These are phyloP conservation scores for Allium fistulosum DNA, from an alignment of 106 monocot species.

Conservation along the genomic window DNA sequence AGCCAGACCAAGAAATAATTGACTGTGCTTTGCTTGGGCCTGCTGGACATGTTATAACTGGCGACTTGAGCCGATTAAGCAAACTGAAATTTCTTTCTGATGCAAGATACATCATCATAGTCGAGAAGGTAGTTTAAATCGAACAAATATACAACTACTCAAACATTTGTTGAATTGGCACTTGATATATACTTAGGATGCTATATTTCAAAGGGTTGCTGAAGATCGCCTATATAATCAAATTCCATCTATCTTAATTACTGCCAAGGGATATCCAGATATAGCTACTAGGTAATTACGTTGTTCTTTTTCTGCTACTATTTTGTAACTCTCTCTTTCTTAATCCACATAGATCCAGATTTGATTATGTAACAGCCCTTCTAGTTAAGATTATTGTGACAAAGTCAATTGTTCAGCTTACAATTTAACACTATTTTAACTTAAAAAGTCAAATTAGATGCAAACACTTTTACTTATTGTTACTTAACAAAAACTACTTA, in stretches of 20 bases:
- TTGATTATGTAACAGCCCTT: too few species aligned
- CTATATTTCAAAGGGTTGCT: conserved; percentile 87
- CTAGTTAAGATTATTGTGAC: too few species aligned
- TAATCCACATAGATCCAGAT: too few species aligned
- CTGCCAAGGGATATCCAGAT: conserved; percentile 97
- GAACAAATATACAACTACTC: background rate
- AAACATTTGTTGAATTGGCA: background rate
- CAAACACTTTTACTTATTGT: too few species aligned
- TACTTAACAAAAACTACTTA: too few species aligned
- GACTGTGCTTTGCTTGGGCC: conserved; percentile 76
- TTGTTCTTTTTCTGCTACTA: too few species aligned
- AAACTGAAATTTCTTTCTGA: conserved; percentile 64
- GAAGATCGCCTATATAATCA: conserved; percentile 81
- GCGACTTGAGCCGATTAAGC: conserved; percentile 58
- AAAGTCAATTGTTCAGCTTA: too few species aligned
- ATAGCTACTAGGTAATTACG: conserved; percentile 72
- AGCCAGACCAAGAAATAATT: conserved; percentile 38
- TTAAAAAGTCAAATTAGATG: too few species aligned
- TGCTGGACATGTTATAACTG: conserved; percentile 78
- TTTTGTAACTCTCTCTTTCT: too few species aligned
- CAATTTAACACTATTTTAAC: too few species aligned
- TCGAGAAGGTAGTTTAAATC: conserved; percentile 74
- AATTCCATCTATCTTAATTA: conserved; percentile 80
- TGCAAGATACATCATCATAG: conserved; percentile 82
- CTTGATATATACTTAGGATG: conserved; percentile 61